Percentiles rank a stretch among this genome's conserved stretches.
phyloP scores from a whole-genome alignment of 2,329 filamentous ascomycete species.

The Aspergillus tubingensis region DNA sequence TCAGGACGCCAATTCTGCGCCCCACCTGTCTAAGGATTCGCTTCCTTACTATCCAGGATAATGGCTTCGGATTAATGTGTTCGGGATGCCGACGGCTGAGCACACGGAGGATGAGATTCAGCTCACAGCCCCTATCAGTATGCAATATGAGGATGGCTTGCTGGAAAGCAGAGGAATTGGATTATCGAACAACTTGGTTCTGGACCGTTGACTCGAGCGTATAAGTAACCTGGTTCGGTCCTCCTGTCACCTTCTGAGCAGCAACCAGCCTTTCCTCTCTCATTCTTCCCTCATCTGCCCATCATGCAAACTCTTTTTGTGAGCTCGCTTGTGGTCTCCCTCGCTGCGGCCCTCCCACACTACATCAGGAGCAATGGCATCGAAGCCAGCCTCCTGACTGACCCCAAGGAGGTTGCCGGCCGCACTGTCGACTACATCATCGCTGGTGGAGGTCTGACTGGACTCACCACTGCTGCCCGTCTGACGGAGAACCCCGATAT shows the following conservation, averaged over 20 bases:
- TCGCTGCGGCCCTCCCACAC: not conserved
- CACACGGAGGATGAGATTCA: not conserved
- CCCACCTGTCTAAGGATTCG: not conserved
- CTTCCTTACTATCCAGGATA: not conserved
- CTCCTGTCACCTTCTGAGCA: not conserved
- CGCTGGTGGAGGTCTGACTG: slow-evolving; percentile 33
- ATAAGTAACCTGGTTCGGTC: not conserved
- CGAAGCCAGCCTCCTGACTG: slow-evolving; percentile 5
- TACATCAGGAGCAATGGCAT: not conserved
- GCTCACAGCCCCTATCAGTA: not conserved
- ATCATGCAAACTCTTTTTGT: not conserved
- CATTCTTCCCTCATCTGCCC: not conserved
- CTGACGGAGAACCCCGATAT: slow-evolving; percentile 29
- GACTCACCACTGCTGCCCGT: slow-evolving; percentile 30
- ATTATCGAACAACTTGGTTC: not conserved
- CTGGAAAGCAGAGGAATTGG: not conserved
- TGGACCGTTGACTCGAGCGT: not conserved
- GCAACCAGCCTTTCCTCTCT: not conserved
- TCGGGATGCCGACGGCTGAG: not conserved
- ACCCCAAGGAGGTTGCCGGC: slow-evolving; percentile 20
- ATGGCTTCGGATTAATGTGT: not conserved
- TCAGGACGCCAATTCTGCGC: not conserved
- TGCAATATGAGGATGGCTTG: not conserved
- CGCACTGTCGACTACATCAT: slow-evolving; percentile 34
- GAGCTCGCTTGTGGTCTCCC: not conserved